Evolutionary conservation across 2,329 filamentous ascomycete species (phyloP), one percentile per base, ranked within the genome.

Genomic region (Dactylellina sp.): DNA sequence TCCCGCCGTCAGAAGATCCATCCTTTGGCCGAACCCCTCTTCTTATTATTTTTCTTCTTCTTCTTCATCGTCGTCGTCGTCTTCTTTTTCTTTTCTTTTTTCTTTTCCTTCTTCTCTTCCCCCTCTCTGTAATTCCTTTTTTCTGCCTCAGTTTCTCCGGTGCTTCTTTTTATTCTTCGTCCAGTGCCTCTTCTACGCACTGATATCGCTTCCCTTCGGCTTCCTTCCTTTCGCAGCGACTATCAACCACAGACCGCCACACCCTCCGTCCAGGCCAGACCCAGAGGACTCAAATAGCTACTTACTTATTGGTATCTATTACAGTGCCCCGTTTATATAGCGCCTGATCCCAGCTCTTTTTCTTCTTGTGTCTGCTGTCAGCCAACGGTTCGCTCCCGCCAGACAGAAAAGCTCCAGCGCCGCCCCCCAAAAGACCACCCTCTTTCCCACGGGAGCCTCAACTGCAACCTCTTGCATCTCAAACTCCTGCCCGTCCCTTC

Each of bases 311-410:
- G 39, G 40, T 32, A 20, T 52, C 44, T 63, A 32, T 52, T 62
- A 22, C 49, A 5, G 35, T 32, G 4, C 5, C 47, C 37, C 40
- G 60, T 46, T 49, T 52, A 50, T 53, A 37, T 60, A 72, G 59
- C 53, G 57, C 46, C 68, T 39, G 59, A 60, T 64, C 60, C 66
- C 59, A 71, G 57, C 28, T 32, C 28, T 32, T 62, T 52, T 35
- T n/a, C 12, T 52, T 32, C 14, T 9, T 52, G 49, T 49, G 49
- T 53, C 40, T 28, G 47, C 66, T 72, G 68, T 72, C 68, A 72
- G 39, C 50, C 66, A 72, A 72, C 68, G 59, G 68, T 62, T 72
- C 49, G 59, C 65, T 72, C 60, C 60, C 61, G 68, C 68, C 28
- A 52, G 60, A 64, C 32, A 55, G 9, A 32, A 60, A 70, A 63